phyloP scores from a whole-genome alignment of 2,329 filamentous ascomycete species.

The Penicillium brevicompactum region DNA sequence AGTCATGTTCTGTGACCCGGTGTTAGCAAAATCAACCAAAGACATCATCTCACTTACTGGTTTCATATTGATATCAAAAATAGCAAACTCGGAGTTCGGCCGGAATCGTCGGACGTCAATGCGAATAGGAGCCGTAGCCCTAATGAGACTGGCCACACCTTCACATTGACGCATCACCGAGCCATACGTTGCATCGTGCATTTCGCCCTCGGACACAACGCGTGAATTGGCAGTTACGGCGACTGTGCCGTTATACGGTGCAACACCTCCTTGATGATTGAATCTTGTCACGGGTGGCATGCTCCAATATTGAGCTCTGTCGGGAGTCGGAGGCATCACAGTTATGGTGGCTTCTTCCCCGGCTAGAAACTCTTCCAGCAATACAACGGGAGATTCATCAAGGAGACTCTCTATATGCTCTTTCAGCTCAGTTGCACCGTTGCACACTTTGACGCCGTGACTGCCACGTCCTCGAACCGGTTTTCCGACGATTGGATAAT shows the following conservation, averaged over 20 bases:
- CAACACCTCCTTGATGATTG: conserved; percentile 52
- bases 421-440: conserved; percentile 29
- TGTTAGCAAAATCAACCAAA: not conserved
- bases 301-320: conserved; percentile 40
- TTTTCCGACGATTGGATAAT: conserved; percentile 51
- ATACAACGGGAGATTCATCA: conserved; percentile 40
- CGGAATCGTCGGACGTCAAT: conserved; percentile 50
- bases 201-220: conserved; percentile 37
- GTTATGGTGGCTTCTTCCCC: conserved; percentile 56
- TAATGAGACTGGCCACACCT: conserved; percentile 41
- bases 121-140: conserved; percentile 48
- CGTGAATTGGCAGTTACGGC: conserved; percentile 53
- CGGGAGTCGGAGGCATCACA: conserved; percentile 50
- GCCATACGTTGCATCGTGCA: conserved; percentile 36
- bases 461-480: conserved; percentile 54
- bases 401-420: conserved; percentile 40
- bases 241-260: conserved; percentile 53
- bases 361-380: conserved; percentile 53
- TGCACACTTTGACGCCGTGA: conserved; percentile 53
- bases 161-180: conserved; percentile 44
- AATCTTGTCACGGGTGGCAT: conserved; percentile 51
- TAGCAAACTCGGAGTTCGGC: conserved; percentile 42
- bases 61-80: conserved; percentile 58
- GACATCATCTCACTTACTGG: conserved; percentile 45
- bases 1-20: conserved; percentile 46